Base-by-base conservation (phyloP, 1,284 basidiomycete genomes). In the Ceratobasidium sp. region DNA sequence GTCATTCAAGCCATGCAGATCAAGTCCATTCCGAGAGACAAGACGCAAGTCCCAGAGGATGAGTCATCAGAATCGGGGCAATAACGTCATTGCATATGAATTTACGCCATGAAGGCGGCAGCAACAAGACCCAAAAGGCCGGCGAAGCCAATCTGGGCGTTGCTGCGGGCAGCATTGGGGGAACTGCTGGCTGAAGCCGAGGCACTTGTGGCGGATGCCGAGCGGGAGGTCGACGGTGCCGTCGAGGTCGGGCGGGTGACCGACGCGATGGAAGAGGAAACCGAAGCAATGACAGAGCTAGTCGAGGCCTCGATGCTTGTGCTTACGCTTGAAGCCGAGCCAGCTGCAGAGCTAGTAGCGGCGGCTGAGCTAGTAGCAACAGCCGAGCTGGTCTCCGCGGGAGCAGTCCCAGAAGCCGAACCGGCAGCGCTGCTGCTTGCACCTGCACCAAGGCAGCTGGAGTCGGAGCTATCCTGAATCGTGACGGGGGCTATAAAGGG, bases 31-130 rank as follows among this genome's bases (percentile, higher is more conserved):
- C 60, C 60, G 30, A 62, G 45, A 61, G 32, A 34, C 45, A 21
- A 28, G 45, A 41, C 43, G 28, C 32, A 36, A 55, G 32, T 57
- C 53, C 53, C 53, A 58, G 57, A 41, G 36, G 36, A 46, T 57
- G 34, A 69, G 65, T 69, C 65, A 69, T 69, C 34, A 65, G 50
- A 52, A 43, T 28, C 9, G 41, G 36, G 21, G 16, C 30, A 21
- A 43, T 57, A 41, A 21, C 50, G 52, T 69, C 65, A 69, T 32
- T 26, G 16, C 57, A 64, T 10, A 46, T 45, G 10, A 52, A 69
- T 69, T 69, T 58, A 69, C 18, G 53, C 65, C 52, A 69, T 46
- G 65, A 69, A 23, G 53, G 34, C 65, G 34, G 65, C 65, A 9
- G 65, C 65, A 6, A 43, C 65, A 34, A 69, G 65, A 45, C 65